Base-by-base conservation (phyloP, 2,329 filamentous ascomycete species). In the Tolypocladium amazonense region DNA sequence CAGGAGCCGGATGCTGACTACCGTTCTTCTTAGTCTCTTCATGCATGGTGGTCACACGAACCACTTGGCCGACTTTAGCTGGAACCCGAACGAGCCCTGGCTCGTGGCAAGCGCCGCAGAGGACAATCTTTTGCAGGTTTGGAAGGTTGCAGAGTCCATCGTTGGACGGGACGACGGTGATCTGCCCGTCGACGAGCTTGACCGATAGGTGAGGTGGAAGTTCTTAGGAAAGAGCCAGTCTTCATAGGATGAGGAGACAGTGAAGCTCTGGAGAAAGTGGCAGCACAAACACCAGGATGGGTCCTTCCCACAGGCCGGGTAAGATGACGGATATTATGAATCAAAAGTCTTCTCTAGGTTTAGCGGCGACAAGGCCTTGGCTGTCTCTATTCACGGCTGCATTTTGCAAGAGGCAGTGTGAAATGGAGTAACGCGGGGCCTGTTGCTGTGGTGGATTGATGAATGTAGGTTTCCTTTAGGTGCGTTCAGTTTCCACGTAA, bases 21-120 rank as follows among this genome's bases (percentile, higher is more conserved):
- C 62, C 45, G 5, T 7, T 39, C 58, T 14, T 53, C 47, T 7
- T 61, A 92, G 89, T 55, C 79, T 99, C 1, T 99, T 99, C 76
- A 97, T 99, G 92, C 94, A 99, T 69, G 94, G 94, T 62, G 94
- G 94, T 38, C 95, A 99, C 77, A 99, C 94, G 14, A 97, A 97
- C 76, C 89, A 95, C 65, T 85, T 99, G 62, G 92, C 90, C 41
- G 95, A 99, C 75, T 99, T 99, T 70, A 93, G 89, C 76, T 99
- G 93, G 93, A 99, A 99, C 75, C 85, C 86, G 66, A 96, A 96
- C 71, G 92, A 97, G 69, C 92, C 93, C 5, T 99, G 95, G 95
- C 85, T 97, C 59, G 89, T 99, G 65, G 92, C 92, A 73, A 96
- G 90, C 62, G 92, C 94, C 20, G 94, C 93, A 0, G 95, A 99